A percentile compares a stretch with the other conserved stretches of the same genome.
phyloP scores from a whole-genome alignment of 345 rosid species.

The Hypericum androsaemum region DNA sequence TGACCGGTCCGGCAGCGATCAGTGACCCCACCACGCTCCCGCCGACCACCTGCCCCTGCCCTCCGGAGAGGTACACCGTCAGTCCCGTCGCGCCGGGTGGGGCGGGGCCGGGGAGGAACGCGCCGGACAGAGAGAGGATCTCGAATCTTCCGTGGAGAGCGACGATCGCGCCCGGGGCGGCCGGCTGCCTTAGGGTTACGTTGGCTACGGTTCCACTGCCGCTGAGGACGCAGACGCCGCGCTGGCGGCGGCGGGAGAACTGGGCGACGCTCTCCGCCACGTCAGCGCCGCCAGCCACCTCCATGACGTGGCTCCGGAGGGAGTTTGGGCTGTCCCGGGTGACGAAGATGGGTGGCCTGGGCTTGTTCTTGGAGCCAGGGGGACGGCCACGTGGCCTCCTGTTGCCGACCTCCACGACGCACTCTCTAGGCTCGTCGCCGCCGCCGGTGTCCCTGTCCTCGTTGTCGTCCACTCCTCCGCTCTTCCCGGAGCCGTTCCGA shows the following conservation, averaged over 20 bases:
- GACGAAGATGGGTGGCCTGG: conserved; percentile 67
- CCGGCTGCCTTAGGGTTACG: conserved; percentile 72
- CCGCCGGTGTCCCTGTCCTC: conserved; percentile 46
- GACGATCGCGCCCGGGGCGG: conserved; percentile 63
- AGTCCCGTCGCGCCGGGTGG: conserved; percentile 81
- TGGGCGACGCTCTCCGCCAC: conserved; percentile 68
- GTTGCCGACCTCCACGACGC: conserved; percentile 53
- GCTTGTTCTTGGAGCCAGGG: conserved; percentile 74
- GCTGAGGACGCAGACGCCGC: conserved; percentile 74
- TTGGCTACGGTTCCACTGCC: conserved; percentile 76
- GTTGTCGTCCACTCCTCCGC: conserved; percentile 33
- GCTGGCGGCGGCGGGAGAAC: conserved; percentile 60
- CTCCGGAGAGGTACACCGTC: conserved; percentile 63
- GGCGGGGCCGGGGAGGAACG: conserved; percentile 80
- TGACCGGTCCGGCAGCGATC: conserved; percentile 61
- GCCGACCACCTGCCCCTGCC: conserved; percentile 75
- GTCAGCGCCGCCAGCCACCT: conserved; percentile 60
- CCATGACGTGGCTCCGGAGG: conserved; percentile 77
- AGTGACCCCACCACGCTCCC: conserved; percentile 72
- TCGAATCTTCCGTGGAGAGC: conserved; percentile 75
- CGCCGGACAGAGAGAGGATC: conserved; percentile 64
- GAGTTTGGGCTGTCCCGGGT: conserved; percentile 81
- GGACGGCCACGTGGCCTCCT: conserved; percentile 78
- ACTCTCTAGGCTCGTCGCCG: conserved; percentile 63
- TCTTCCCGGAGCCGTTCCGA: conserved; percentile 1